phyloP scores from a whole-genome alignment of 371 early-diverging fungal genomes.

The Apophysomyces variabilis region DNA sequence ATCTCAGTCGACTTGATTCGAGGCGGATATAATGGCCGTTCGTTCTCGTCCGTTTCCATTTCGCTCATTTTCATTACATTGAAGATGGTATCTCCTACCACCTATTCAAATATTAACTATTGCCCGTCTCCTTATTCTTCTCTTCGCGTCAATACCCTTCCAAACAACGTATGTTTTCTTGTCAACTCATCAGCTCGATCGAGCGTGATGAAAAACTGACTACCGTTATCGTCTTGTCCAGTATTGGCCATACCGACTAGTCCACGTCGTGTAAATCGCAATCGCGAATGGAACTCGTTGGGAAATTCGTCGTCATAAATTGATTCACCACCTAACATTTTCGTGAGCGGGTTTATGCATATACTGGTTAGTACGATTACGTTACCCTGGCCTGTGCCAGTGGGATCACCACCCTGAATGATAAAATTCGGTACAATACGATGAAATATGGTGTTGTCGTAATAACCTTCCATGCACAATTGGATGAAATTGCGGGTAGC shows the following conservation, averaged over 20 bases:
- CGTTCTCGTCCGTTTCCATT: slow-evolving; percentile 76
- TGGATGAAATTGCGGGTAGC: slow-evolving; percentile 94
- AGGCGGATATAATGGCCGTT: slow-evolving; percentile 84
- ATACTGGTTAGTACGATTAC: slow-evolving; percentile 8
- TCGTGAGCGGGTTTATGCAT: neutral
- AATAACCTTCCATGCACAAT: slow-evolving; percentile 82
- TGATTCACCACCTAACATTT: slow-evolving; percentile 81
- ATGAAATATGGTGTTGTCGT: slow-evolving; percentile 88
- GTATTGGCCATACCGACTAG: slow-evolving; percentile 92
- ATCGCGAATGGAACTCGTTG: slow-evolving; percentile 90
- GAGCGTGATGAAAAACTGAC: slow-evolving; percentile 96
- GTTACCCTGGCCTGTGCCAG: slow-evolving; percentile 75
- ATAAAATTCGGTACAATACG: slow-evolving; percentile 88
- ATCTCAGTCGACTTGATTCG: slow-evolving; percentile 71
- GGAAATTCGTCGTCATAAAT: slow-evolving; percentile 84
- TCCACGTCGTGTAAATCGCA: slow-evolving; percentile 89
- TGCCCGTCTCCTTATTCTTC: too few species aligned
- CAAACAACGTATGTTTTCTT: slow-evolving; percentile 90
- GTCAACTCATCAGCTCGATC: slow-evolving; percentile 86
- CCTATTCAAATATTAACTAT: slow-evolving; percentile 33
- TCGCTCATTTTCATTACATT: slow-evolving; percentile 89
- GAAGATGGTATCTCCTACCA: slow-evolving; percentile 91
- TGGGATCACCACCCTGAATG: slow-evolving; percentile 98
- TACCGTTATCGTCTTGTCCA: slow-evolving; percentile 77
- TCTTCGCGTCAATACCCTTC: slow-evolving; percentile 59